A percentile compares a stretch with the other conserved stretches of the same genome.
These are phyloP conservation scores for Haplosporangium sp. DNA, from an alignment of 371 early-diverging fungal species.

Conservation along the genomic window DNA sequence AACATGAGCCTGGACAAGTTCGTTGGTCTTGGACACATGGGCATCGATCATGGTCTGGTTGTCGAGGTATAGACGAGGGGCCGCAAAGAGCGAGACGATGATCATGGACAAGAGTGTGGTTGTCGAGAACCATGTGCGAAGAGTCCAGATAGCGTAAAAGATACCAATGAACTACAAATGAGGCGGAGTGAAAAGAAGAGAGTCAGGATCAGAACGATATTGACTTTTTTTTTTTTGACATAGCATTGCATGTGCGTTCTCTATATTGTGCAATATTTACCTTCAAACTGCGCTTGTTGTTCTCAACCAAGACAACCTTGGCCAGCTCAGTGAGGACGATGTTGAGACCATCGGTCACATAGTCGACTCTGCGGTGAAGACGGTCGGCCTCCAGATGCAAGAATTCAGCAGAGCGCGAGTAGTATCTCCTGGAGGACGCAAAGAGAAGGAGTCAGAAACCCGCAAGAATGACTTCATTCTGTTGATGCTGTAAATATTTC, in stretches of 20 bases:
- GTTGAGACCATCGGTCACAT: conserved; percentile 59
- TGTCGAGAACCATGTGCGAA: conserved; percentile 68
- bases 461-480: too few relatives aligned
- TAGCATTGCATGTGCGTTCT: background rate
- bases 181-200: background rate
- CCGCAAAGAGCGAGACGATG: conserved; percentile 59
- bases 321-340: conserved; percentile 60
- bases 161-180: conserved; percentile 54
- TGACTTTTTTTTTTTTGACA: background rate
- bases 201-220: too few relatives aligned
- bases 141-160: conserved; percentile 66
- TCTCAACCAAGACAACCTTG: conserved; percentile 64
- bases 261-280: background rate
- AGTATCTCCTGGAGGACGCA: conserved; percentile 21
- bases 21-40: conserved; percentile 58
- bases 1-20: conserved; percentile 38
- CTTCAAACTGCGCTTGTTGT: conserved; percentile 61
- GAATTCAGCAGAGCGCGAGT: conserved; percentile 38
- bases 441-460: background rate
- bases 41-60: conserved; percentile 64
- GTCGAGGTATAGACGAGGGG: conserved; percentile 66
- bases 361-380: conserved; percentile 54
- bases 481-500: too few relatives aligned
- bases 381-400: conserved; percentile 46
- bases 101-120: conserved; percentile 63